These are phyloP conservation scores for Hypoxylon sp. DNA, from an alignment of 2,329 filamentous ascomycete genomes.

Conservation along the genomic window DNA sequence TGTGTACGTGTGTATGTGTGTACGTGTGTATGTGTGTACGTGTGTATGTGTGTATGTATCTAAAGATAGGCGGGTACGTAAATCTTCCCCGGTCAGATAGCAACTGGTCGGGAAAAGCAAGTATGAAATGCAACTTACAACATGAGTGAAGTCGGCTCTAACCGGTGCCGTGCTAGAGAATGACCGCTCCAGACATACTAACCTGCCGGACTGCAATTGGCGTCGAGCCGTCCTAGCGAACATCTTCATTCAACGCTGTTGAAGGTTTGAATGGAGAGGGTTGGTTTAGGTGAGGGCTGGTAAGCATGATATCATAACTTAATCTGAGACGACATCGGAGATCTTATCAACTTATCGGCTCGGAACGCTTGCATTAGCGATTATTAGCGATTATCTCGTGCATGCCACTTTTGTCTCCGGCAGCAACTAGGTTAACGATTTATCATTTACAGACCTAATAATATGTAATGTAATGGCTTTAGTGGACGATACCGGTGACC, in stretches of 20 bases:
- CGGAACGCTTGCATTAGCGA: conserved; percentile 20
- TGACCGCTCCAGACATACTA: conserved; percentile 25
- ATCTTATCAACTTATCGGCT: conserved; percentile 25
- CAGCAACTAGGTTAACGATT: too few species aligned
- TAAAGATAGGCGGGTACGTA: too few species aligned
- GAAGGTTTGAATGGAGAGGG: background rate
- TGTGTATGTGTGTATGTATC: background rate
- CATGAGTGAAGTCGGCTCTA: conserved; percentile 56
- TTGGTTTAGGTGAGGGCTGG: background rate
- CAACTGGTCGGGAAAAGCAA: too few species aligned
- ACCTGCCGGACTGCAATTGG: conserved; percentile 5
- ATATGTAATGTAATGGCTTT: background rate
- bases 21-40: background rate
- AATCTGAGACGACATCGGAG: conserved; percentile 7
- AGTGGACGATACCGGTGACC: background rate
- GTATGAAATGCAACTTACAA: conserved; percentile 50
- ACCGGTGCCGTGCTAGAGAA: conserved; percentile 53
- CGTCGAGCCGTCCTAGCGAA: conserved; percentile 33
- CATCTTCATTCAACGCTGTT: conserved; percentile 30
- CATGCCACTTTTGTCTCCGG: background rate
- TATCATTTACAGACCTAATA: too few species aligned
- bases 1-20: background rate
- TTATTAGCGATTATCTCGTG: background rate
- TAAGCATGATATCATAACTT: conserved; percentile 35
- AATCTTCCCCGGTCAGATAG: too few species aligned